Evolutionary conservation across 2,329 filamentous ascomycete genomes (phyloP).

Genomic region (Fusarium dimerum): DNA sequence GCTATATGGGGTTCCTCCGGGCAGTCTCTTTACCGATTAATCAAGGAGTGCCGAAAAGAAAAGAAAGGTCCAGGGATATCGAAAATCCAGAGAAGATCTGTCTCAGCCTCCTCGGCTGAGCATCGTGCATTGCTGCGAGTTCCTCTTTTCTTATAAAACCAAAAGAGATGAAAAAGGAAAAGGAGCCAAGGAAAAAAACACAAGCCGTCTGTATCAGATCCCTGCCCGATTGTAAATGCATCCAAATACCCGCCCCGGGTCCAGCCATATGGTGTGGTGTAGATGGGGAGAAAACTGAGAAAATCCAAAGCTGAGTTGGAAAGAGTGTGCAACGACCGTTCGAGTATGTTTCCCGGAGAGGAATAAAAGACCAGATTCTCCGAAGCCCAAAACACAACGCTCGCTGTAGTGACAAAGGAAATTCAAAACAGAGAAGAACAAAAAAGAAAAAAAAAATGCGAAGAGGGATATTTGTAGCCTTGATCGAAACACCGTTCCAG

Average conservation of each 20-base stretch:
- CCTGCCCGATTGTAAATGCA: slow-evolving; percentile 56
- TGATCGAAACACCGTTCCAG: slow-evolving; percentile 42
- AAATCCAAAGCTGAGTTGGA: slow-evolving; percentile 43
- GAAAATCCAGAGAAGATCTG: slow-evolving; percentile 47
- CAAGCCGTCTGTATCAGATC: slow-evolving; percentile 49
- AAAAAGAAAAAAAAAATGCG: slow-evolving; percentile 33
- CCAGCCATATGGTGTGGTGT: slow-evolving; percentile 55
- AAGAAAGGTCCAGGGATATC: slow-evolving; percentile 31
- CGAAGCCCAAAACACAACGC: slow-evolving; percentile 35
- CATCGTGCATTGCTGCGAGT: slow-evolving; percentile 65
- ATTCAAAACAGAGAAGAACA: slow-evolving; percentile 39
- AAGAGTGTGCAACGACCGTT: slow-evolving; percentile 35
- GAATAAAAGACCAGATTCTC: slow-evolving; percentile 38
- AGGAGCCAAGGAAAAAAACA: slow-evolving; percentile 34
- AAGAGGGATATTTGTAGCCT: slow-evolving; percentile 40
- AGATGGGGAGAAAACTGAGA: slow-evolving; percentile 38
- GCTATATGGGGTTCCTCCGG: slow-evolving; percentile 23
- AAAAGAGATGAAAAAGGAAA: slow-evolving; percentile 32
- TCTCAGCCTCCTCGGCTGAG: slow-evolving; percentile 52
- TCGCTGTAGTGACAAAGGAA: slow-evolving; percentile 48
- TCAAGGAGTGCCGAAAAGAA: too few species aligned
- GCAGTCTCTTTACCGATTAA: slow-evolving; percentile 32
- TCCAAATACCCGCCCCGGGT: slow-evolving; percentile 52
- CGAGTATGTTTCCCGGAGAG: slow-evolving; percentile 40
- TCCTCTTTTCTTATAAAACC: slow-evolving; percentile 54